Evolutionary conservation across 179 eudicot species (phyloP).

Genomic region (Patellifolia procumbens): DNA sequence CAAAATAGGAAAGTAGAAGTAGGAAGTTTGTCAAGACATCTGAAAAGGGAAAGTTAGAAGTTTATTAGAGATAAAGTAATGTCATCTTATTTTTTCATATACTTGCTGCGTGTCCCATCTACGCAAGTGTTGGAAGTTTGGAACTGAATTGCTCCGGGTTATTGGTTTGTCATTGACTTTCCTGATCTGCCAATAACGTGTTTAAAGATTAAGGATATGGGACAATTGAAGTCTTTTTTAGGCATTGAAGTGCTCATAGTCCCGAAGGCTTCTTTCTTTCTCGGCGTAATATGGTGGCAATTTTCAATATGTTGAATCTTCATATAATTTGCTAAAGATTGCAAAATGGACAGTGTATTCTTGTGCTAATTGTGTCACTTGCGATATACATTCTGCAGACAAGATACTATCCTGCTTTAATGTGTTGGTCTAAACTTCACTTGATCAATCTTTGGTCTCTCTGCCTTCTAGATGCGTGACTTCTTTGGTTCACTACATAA

Average conservation of each 20-base stretch:
- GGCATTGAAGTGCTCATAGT: no score
- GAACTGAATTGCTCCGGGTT: neutral
- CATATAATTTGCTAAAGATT: neutral
- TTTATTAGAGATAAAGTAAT: neutral
- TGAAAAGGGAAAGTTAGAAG: no score
- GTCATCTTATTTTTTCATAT: neutral
- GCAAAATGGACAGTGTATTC: neutral
- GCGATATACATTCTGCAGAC: neutral
- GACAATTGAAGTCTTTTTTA: no score
- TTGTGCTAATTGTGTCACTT: neutral
- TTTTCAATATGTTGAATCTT: neutral
- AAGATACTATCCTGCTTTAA: neutral
- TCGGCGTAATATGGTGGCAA: neutral
- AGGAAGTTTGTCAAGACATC: no score
- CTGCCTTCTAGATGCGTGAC: slow-evolving; percentile 4
- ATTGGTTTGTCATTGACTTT: neutral
- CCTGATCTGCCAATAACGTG: neutral
- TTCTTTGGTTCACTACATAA: neutral
- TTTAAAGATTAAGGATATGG: no score
- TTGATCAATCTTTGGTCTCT: slow-evolving; percentile 5
- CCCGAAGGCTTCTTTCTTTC: no score
- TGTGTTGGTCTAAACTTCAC: slow-evolving; percentile 5
- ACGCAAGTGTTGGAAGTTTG: neutral
- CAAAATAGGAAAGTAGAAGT: no score
- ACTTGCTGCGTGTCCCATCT: neutral